These are phyloP conservation scores for Phytopythium sindhum DNA, from an alignment of 352 stramenopile species.

Conservation along the genomic window DNA sequence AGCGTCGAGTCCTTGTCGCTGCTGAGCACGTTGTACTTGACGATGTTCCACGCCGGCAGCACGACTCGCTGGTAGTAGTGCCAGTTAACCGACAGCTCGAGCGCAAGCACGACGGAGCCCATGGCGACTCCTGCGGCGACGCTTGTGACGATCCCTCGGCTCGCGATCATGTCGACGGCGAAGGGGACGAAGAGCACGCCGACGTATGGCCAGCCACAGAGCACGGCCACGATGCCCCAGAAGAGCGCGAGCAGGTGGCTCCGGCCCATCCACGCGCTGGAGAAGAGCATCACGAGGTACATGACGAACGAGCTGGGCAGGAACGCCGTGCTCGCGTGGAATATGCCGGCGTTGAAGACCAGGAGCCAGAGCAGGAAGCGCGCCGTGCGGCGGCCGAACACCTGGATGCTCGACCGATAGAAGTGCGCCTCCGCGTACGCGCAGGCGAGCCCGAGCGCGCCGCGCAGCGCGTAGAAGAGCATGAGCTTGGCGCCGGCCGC, in stretches of 20 bases:
- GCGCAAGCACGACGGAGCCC: constrained; percentile 54
- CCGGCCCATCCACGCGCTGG: constrained; percentile 74
- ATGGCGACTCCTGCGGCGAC: constrained; percentile 57
- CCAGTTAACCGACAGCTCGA: constrained; percentile 87
- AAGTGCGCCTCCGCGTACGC: constrained; percentile 86
- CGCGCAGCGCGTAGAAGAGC: constrained; percentile 90
- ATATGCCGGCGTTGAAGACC: constrained; percentile 90
- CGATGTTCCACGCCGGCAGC: constrained; percentile 91
- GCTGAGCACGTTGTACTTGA: constrained; percentile 94
- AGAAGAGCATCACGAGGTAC: constrained; percentile 79
- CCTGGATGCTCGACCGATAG: constrained; percentile 58
- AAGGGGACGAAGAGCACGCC: constrained; percentile 95
- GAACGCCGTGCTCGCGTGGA: constrained; percentile 90
- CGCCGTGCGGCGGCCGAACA: constrained; percentile 63
- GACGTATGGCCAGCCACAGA: constrained; percentile 97
- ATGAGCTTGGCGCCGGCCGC: constrained; percentile 55
- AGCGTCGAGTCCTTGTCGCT: constrained; percentile 93
- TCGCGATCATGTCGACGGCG: constrained; percentile 73
- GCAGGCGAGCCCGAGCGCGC: constrained; percentile 67
- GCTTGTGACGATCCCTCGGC: constrained; percentile 46
- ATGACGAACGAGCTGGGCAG: constrained; percentile 92
- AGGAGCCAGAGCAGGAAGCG: constrained; percentile 73
- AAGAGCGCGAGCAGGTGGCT: constrained; percentile 74
- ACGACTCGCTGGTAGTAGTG: constrained; percentile 69
- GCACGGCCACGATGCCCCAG: constrained; percentile 87